These are phyloP conservation scores for Sporisorium scitamineum DNA, from an alignment of 1,284 basidiomycete genomes.

Conservation along the genomic window DNA sequence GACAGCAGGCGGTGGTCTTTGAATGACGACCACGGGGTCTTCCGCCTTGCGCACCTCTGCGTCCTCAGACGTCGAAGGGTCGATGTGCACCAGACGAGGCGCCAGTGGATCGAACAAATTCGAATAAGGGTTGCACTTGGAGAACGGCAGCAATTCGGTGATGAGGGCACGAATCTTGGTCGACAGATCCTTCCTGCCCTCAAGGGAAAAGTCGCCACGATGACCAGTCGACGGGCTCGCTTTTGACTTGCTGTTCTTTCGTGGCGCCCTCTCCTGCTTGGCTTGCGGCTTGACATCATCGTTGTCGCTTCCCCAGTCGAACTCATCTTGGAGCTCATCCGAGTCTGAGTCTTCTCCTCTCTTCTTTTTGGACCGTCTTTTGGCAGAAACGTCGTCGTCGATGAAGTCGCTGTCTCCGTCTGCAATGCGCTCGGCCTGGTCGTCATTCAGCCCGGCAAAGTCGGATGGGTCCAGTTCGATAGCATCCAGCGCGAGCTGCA, in stretches of 20 bases:
- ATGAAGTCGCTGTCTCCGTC: conserved; percentile 28
- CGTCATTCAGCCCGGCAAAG: conserved; percentile 44
- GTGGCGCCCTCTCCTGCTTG: conserved; percentile 15
- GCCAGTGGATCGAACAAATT: conserved; percentile 59
- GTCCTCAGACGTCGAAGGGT: conserved; percentile 32
- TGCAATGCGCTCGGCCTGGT: conserved; percentile 29
- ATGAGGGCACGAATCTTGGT: conserved; percentile 66
- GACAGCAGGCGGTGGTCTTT: conserved; percentile 34
- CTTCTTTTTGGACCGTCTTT: conserved; percentile 15
- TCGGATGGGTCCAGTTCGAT: conserved; percentile 50
- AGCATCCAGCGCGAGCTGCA: conserved; percentile 57
- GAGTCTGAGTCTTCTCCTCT: conserved; percentile 19
- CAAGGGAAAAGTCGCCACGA: conserved; percentile 26
- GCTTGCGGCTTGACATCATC: conserved; percentile 7
- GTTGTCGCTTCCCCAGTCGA: conserved; percentile 46
- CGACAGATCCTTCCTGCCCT: conserved; percentile 55
- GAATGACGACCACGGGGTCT: conserved; percentile 51
- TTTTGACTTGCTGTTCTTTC: conserved; percentile 17
- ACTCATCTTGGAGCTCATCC: conserved; percentile 28
- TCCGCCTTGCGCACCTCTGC: conserved; percentile 27
- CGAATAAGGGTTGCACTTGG: conserved; percentile 61
- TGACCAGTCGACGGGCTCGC: not conserved
- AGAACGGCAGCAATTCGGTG: conserved; percentile 63
- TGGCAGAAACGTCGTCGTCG: conserved; percentile 13
- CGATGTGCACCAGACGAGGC: conserved; percentile 60